phyloP scores from a whole-genome alignment of 495 filamentous ascomycete genomes.

The Penicillium pulvis region DNA sequence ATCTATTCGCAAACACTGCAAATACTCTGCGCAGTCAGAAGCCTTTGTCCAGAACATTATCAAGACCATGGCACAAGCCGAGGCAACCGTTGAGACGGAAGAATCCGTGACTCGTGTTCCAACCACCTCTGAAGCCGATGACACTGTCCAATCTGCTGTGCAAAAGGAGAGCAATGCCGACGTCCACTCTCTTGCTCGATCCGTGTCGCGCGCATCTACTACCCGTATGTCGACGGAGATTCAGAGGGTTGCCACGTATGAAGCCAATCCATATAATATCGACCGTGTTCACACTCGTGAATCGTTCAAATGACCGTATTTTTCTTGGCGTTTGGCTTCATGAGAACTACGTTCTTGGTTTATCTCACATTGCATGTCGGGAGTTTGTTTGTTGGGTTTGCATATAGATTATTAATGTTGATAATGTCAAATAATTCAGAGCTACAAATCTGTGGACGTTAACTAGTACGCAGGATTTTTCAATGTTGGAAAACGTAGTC shows the following conservation, averaged over 20 bases:
- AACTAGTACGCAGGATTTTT: no score
- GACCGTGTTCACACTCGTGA: slow-evolving; percentile 35
- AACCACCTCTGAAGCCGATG: neutral
- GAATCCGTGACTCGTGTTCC: slow-evolving; percentile 4
- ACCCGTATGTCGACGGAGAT: slow-evolving; percentile 12
- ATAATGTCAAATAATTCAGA: neutral
- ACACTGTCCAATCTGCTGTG: slow-evolving; percentile 1
- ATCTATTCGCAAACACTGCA: slow-evolving; percentile 63
- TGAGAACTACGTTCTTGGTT: neutral
- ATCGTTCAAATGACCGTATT: slow-evolving; percentile 23
- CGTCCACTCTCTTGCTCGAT: slow-evolving; percentile 10
- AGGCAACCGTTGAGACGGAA: neutral
- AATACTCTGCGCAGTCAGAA: slow-evolving; percentile 58
- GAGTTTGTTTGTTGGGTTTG: neutral
- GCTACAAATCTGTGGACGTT: neutral
- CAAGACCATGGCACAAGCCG: slow-evolving; percentile 4
- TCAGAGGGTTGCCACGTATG: slow-evolving; percentile 28
- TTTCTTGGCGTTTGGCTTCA: slow-evolving; percentile 1
- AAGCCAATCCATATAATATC: slow-evolving; percentile 34
- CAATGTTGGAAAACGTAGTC: no score
- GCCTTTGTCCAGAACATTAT: slow-evolving; percentile 34
- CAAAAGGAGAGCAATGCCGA: slow-evolving; percentile 15
- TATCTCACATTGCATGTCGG: neutral
- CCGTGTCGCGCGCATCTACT: slow-evolving; percentile 12
- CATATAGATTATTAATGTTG: neutral